phyloP scores from a whole-genome alignment of 2,329 filamentous ascomycete species.

The Rhynchosporium agropyri region DNA sequence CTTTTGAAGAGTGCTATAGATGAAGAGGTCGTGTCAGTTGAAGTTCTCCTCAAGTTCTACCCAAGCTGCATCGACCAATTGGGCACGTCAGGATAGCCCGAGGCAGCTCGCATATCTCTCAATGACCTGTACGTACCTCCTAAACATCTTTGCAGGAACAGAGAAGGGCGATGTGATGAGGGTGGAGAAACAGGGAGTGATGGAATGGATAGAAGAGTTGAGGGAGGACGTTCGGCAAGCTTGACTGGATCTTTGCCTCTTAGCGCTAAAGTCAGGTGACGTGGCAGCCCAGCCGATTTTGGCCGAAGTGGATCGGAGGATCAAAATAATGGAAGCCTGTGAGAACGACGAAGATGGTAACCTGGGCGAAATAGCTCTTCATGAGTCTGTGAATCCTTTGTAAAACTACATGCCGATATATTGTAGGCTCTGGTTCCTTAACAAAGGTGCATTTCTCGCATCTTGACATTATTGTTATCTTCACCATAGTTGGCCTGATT shows the following conservation, averaged over 20 bases:
- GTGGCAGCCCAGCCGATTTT: slow-evolving; percentile 1
- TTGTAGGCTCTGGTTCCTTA: too few species aligned
- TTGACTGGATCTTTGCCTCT: slow-evolving; percentile 11
- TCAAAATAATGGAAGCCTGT: background rate
- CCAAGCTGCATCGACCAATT: slow-evolving; percentile 46
- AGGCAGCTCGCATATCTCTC: slow-evolving; percentile 38
- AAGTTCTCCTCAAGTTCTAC: background rate
- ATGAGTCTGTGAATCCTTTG: too few species aligned
- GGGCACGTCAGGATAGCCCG: slow-evolving; percentile 21
- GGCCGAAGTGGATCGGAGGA: slow-evolving; percentile 12
- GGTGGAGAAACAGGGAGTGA: slow-evolving; percentile 56
- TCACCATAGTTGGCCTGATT: too few species aligned
- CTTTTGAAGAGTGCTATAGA: slow-evolving; percentile 65
- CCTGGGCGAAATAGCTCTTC: too few species aligned
- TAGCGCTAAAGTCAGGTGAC: slow-evolving; percentile 9
- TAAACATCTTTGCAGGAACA: slow-evolving; percentile 78
- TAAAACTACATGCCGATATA: too few species aligned
- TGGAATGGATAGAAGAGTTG: slow-evolving; percentile 44
- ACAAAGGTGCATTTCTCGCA: too few species aligned
- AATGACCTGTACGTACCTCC: slow-evolving; percentile 64
- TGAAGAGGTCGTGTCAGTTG: slow-evolving; percentile 46
- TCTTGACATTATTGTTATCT: too few species aligned
- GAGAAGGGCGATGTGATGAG: slow-evolving; percentile 64
- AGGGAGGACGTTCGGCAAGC: slow-evolving; percentile 56
- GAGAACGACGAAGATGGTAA: too few species aligned